These are phyloP conservation scores for Dissoconium aciculare DNA, from an alignment of 2,329 filamentous ascomycete species.

Conservation along the genomic window DNA sequence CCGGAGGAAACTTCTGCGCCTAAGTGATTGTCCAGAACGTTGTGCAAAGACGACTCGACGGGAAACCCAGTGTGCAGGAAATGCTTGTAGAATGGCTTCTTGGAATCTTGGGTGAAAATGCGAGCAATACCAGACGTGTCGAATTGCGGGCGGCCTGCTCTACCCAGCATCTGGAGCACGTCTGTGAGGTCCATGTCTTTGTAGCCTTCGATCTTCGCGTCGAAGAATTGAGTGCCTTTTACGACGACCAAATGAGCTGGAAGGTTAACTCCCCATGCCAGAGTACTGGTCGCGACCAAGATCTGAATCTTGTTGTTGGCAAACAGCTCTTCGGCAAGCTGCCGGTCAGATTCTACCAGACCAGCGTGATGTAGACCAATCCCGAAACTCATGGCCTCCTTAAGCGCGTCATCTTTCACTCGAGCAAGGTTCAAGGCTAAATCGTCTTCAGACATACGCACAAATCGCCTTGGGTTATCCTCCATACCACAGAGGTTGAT, in stretches of 20 bases:
- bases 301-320: conserved; percentile 97
- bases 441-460: conserved; percentile 90
- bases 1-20: conserved; percentile 87
- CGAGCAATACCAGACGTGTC: conserved; percentile 89
- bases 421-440: conserved; percentile 72
- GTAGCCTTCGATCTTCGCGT: conserved; percentile 94
- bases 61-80: conserved; percentile 97
- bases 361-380: conserved; percentile 96
- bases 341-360: conserved; percentile 84
- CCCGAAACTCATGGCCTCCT: conserved; percentile 90
- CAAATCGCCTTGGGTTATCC: conserved; percentile 84
- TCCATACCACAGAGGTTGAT: conserved; percentile 99
- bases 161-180: conserved; percentile 92
- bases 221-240: conserved; percentile 95
- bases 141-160: conserved; percentile 90
- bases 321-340: conserved; percentile 85
- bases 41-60: conserved; percentile 90
- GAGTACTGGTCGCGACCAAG: conserved; percentile 82
- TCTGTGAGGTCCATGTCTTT: conserved; percentile 98
- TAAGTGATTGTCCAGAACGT: conserved; percentile 92
- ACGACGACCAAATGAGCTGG: conserved; percentile 94
- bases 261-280: conserved; percentile 96
- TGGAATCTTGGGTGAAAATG: conserved; percentile 93
- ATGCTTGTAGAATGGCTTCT: conserved; percentile 99
- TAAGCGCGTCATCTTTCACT: conserved; percentile 83